A percentile compares a stretch with the other conserved stretches of the same genome.
These are phyloP conservation scores for Candida krabiensis DNA, from an alignment of 805 yeast species.

Conservation along the genomic window DNA sequence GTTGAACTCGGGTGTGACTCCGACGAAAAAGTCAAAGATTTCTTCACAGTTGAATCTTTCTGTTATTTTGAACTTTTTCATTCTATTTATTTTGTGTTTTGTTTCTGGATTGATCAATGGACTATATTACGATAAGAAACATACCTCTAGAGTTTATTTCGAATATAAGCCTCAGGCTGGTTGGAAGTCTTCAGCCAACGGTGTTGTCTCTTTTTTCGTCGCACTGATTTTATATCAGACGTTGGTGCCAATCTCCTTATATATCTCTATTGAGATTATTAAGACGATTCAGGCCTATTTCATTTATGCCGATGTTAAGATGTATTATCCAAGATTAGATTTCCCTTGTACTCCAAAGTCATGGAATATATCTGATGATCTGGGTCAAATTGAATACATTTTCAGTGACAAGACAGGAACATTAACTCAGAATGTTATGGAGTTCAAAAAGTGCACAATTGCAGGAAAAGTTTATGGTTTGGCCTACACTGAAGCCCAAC, in stretches of 20 bases:
- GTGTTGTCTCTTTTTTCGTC: conserved; percentile 68
- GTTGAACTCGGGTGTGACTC: conserved; percentile 77
- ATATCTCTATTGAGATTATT: conserved; percentile 76
- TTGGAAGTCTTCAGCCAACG: conserved; percentile 57
- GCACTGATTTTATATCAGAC: conserved; percentile 73
- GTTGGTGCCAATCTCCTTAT: conserved; percentile 77
- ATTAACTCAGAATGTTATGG: conserved; percentile 80
- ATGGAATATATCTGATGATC: conserved; percentile 81
- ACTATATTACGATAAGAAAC: conserved; percentile 45
- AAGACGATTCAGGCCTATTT: conserved; percentile 76
- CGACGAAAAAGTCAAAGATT: conserved; percentile 67
- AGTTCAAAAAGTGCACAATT: conserved; percentile 73
- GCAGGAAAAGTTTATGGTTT: conserved; percentile 67
- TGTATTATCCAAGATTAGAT: conserved; percentile 69
- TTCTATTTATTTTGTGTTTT: conserved; percentile 65
- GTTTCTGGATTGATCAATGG: conserved; percentile 73
- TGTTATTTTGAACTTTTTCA: conserved; percentile 60
- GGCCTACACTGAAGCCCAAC: conserved; percentile 77
- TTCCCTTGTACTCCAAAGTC: conserved; percentile 79
- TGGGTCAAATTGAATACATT: conserved; percentile 80
- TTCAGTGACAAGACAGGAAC: conserved; percentile 87
- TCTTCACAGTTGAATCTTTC: conserved; percentile 66
- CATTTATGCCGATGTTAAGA: conserved; percentile 65
- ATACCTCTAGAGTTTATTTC: conserved; percentile 51
- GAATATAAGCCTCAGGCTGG: conserved; percentile 64